These are phyloP conservation scores for Calocybe cyanea DNA, from an alignment of 768 basidiomycete genomes.

Conservation along the genomic window DNA sequence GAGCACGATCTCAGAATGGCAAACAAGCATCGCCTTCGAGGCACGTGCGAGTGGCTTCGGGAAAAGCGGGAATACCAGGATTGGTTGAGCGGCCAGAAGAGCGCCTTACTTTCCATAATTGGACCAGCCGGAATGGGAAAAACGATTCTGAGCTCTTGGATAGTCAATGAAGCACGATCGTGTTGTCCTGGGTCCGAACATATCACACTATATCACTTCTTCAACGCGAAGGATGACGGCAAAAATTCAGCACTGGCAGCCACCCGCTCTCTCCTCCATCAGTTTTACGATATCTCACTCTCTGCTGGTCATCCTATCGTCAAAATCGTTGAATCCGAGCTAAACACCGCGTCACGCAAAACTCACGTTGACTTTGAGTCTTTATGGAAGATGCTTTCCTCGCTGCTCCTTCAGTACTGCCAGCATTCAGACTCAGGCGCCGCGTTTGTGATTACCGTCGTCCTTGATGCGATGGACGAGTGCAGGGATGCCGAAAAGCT, in stretches of 20 bases:
- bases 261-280: slow-evolving; percentile 1
- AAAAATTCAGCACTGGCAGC: slow-evolving; percentile 2
- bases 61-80: slow-evolving; percentile 1
- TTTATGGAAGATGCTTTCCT: slow-evolving; percentile 4
- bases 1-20: slow-evolving; percentile 1
- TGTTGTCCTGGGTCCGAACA: not conserved
- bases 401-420: not conserved
- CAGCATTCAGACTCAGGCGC: not conserved
- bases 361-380: not conserved
- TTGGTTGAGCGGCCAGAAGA: not conserved
- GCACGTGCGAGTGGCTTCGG: slow-evolving; percentile 4
- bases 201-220: slow-evolving; percentile 1
- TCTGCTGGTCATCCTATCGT: not conserved
- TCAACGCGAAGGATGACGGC: slow-evolving; percentile 7
- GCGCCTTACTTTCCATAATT: not conserved
- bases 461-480: slow-evolving; percentile 6
- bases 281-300: not conserved
- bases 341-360: not conserved
- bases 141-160: slow-evolving; percentile 5
- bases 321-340: not conserved
- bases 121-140: slow-evolving; percentile 4
- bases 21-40: slow-evolving; percentile 2
- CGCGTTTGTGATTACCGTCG: not conserved
- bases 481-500: slow-evolving; percentile 2
- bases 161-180: not conserved